Evolutionary conservation across 257 asterid genomes (phyloP), one percentile per base, ranked within the genome.

Genomic region (Hygrophila difformis): DNA sequence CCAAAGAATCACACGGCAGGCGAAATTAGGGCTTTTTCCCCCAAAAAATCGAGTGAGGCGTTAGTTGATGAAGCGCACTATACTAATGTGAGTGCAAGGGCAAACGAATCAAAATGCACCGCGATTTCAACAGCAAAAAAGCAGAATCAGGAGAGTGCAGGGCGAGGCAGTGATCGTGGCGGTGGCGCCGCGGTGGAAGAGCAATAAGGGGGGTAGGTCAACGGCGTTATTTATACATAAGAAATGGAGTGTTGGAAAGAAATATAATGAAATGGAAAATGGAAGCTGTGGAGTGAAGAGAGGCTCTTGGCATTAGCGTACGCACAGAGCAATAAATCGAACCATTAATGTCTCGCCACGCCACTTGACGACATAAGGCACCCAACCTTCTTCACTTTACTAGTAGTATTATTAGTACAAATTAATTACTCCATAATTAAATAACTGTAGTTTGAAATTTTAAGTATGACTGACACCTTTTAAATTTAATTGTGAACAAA

Each of bases 11-110:
- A 44, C 39, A 36, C 38, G 18, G 35, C 13, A 7, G n/a, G 18
- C 20, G 17, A 35, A 38, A 55, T 55, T 64, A 47, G 71, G 71
- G 71, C 36, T 60, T 63, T 26, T 26, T 38, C 49, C 57, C 13
- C 33, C 52, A 33, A 45, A 35, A 54, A 41, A 39, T 39, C n/a
- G 36, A 37, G 39, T n/a, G n/a, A n/a, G n/a, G n/a, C n/a, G n/a
- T n/a, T n/a, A n/a, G n/a, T n/a, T n/a, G n/a, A n/a, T n/a, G 31
- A 26, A 36, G 37, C 45, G 52, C 53, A 63, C 43, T 47, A 55
- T 34, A 14, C 34, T 23, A 22, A 13, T 10, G 23, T 50, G 18
- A 49, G n/a, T n/a, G n/a, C n/a, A 2, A 13, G 51, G 12, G 16
- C 18, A 31, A 14, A 14, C 43, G 33, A 13, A 53, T 39, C 15